These are phyloP conservation scores for Isoetes taiwanensis DNA, from an alignment of 75 land plant species.

Conservation along the genomic window DNA sequence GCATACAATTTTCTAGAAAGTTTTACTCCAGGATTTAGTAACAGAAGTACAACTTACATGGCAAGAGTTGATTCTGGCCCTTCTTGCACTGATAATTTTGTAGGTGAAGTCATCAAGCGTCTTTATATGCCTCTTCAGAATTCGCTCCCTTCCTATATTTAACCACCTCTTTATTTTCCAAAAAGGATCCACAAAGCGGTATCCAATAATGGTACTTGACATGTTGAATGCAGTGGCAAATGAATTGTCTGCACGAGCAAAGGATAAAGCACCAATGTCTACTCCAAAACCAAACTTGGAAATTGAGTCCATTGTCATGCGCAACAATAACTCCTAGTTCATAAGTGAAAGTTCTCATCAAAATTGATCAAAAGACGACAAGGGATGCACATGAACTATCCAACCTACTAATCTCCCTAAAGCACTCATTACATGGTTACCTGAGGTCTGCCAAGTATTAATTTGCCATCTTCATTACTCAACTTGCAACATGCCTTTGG, in stretches of 20 bases:
- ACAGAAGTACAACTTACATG: no score
- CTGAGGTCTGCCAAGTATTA: no score
- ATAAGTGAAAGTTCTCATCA: no score
- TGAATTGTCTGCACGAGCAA: conserved; percentile 5
- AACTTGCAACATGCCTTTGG: no score
- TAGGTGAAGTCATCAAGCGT: conserved; percentile 38
- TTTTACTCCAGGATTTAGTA: no score
- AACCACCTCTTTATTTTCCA: conserved; percentile 43
- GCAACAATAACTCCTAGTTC: conserved; percentile 57
- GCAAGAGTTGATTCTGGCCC: no score
- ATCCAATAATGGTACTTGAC: conserved; percentile 16
- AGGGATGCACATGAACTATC: no score
- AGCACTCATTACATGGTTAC: no score
- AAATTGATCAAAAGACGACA: no score
- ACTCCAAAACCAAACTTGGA: conserved; percentile 60
- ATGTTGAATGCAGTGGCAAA: conserved; percentile 42
- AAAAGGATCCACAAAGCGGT: conserved; percentile 27
- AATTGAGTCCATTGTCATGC: conserved; percentile 48
- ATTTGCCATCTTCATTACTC: no score
- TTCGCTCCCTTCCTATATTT: conserved; percentile 44
- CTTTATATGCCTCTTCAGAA: conserved; percentile 20
- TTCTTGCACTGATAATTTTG: conserved; percentile 24
- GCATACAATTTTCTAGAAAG: no score
- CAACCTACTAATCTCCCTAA: no score
- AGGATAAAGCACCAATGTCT: conserved; percentile 30